Base-by-base conservation (phyloP, 2,329 filamentous ascomycete species). In the Daldinia sp. region DNA sequence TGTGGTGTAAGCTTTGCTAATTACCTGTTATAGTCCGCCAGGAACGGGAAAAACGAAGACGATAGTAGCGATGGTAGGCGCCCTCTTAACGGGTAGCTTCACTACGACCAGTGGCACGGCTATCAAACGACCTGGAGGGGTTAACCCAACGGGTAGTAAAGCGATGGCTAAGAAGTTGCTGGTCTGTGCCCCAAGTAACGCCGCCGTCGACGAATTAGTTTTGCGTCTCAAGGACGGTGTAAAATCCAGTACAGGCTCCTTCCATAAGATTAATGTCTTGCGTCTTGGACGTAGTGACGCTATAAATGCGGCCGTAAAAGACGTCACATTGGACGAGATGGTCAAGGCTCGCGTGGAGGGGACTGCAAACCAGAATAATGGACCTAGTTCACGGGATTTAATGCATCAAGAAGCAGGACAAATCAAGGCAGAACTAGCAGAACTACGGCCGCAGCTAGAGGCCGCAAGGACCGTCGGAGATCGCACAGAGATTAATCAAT, bases 1-100 rank as follows among this genome's bases (percentile, higher is more conserved):
- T 21, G 17, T 53, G 32, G 39, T 43, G 10, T 55, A 50, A 50
- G 17, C 47, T 41, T 64, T 53, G 61, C 75, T 80, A 75, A 78
- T 75, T 39, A n/a, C n/a, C n/a, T 67, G 48, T 4, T 56, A 37
- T 58, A 90, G 92, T 57, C 95, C 95, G 51, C 95, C 95, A 1
- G 95, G 95, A 76, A 97, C 95, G 3, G 95, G 94, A 73, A 99
- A 99, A 80, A 99, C 95, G 0, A 99, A 99, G 77, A 99, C 95
- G 0, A 99, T 99, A 63, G 87, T 96, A 58, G 95, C 94, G 29
- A 96, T 99, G 83, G 94, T 98, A 21, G 95, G 95, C 32, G 92
- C 93, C 34, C 82, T 99, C 13, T 77, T 97, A 43, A 91, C 88
- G 4, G 85, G 86, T 35, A 76, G 70, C 50, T 83, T 86, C 53